These are phyloP conservation scores for Sporothrix pseudoabietina DNA, from an alignment of 2,329 filamentous ascomycete species.

Conservation along the genomic window DNA sequence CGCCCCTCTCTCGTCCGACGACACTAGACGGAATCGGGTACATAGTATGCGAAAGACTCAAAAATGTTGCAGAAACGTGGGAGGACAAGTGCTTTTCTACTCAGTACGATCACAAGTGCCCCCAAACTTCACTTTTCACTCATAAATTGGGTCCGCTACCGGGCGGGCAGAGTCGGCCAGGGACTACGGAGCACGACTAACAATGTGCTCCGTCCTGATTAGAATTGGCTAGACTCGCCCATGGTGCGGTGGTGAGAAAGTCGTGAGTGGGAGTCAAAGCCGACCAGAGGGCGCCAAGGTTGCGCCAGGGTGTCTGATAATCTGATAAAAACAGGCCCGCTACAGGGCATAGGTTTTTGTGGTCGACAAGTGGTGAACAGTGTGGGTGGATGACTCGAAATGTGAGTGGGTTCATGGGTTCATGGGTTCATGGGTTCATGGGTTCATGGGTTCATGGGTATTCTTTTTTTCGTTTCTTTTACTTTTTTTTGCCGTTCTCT, in stretches of 20 bases:
- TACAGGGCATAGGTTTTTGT: too few species aligned
- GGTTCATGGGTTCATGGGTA: not conserved
- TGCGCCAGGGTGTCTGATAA: not conserved
- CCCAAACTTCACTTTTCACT: not conserved
- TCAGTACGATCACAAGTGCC: not conserved
- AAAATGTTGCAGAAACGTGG: not conserved
- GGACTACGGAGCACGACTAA: not conserved
- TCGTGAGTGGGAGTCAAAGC: not conserved
- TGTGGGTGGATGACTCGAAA: not conserved
- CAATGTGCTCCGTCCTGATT: not conserved
- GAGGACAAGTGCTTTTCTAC: not conserved
- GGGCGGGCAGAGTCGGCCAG: not conserved
- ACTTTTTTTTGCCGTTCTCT: not conserved
- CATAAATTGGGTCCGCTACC: not conserved
- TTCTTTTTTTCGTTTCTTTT: not conserved
- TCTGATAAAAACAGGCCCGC: not conserved
- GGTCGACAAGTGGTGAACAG: too few species aligned
- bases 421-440: not conserved
- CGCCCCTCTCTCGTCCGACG: not conserved
- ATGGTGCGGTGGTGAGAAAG: slow-evolving; percentile 1
- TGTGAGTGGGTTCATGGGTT: slow-evolving; percentile 1
- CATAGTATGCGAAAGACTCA: slow-evolving; percentile 8
- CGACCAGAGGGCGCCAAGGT: not conserved
- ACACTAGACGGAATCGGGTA: not conserved
- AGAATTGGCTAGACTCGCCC: not conserved